Percentiles rank a stretch among this genome's conserved stretches.
Evolutionary conservation across 148 eudicot species (phyloP).

Genomic region (Fagopyrum tataricum): DNA sequence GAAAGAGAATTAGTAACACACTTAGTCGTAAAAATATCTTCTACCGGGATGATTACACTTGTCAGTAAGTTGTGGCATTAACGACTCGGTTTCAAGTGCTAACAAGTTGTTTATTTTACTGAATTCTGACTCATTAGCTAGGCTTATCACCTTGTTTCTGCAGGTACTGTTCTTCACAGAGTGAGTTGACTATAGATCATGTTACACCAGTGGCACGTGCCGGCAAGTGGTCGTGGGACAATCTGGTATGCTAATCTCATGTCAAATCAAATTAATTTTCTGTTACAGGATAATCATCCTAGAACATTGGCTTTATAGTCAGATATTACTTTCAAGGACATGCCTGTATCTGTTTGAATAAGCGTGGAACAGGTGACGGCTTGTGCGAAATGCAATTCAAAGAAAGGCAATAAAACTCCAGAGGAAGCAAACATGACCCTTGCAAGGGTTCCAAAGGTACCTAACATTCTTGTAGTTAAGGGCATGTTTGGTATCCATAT

Average conservation of each 20-base stretch:
- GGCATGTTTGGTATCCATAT: too few relatives aligned
- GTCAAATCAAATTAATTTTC: constrained; percentile 1
- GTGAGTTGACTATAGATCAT: constrained; percentile 78
- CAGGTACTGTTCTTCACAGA: constrained; percentile 71
- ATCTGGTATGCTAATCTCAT: constrained; percentile 50
- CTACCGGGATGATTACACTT: constrained; percentile 66
- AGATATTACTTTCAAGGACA: neutral
- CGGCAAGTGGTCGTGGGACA: constrained; percentile 95
- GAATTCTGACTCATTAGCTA: neutral
- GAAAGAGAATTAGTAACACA: constrained; percentile 58
- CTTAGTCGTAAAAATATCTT: constrained; percentile 88
- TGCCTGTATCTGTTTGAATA: neutral
- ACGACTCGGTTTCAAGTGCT: neutral
- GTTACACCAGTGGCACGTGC: constrained; percentile 76
- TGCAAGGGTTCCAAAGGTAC: constrained; percentile 74
- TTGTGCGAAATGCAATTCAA: constrained; percentile 82
- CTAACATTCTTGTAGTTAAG: neutral
- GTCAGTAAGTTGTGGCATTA: constrained; percentile 62
- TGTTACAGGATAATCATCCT: neutral
- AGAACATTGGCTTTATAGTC: neutral
- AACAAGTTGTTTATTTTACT: neutral
- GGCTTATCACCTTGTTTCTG: constrained; percentile 8
- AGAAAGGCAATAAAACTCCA: constrained; percentile 77
- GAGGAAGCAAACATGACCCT: constrained; percentile 82
- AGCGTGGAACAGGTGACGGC: constrained; percentile 62